These are phyloP conservation scores for Magnaporthiopsis rhizophila DNA, from an alignment of 2,329 filamentous ascomycete species.

Conservation along the genomic window DNA sequence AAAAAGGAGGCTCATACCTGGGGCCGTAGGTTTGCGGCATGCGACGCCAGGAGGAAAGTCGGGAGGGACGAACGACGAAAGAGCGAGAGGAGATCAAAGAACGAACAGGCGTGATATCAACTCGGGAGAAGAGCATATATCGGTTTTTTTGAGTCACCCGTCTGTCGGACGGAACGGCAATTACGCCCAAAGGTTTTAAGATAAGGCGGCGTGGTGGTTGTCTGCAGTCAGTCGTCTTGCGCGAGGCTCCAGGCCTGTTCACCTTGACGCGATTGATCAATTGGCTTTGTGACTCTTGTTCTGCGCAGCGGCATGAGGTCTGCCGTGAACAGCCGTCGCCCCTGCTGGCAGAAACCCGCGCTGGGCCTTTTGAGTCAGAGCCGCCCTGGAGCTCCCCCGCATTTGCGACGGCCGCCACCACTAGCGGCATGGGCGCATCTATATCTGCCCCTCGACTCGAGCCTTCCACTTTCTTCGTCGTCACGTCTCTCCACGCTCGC, in stretches of 20 bases:
- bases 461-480: conserved; percentile 4
- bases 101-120: neutral
- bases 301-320: neutral
- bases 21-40: too few relatives aligned
- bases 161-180: too few relatives aligned
- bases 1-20: too few relatives aligned
- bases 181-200: too few relatives aligned
- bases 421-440: neutral
- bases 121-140: too few relatives aligned
- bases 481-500: neutral
- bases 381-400: conserved; percentile 4
- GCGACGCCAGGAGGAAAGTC: neutral
- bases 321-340: conserved; percentile 6
- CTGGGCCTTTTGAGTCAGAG: conserved; percentile 7
- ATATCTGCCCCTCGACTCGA: conserved; percentile 6
- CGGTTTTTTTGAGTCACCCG: too few relatives aligned
- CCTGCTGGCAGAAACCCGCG: neutral
- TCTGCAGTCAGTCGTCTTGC: too few relatives aligned
- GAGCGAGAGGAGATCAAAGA: neutral
- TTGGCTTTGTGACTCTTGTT: too few relatives aligned
- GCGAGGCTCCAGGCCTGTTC: too few relatives aligned
- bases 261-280: too few relatives aligned
- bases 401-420: neutral
- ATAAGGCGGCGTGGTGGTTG: too few relatives aligned
- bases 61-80: neutral